Percentiles rank a stretch among this genome's conserved stretches.
These are phyloP conservation scores for Craterostigma plantagineum DNA, from an alignment of 257 asterid species.

Conservation along the genomic window DNA sequence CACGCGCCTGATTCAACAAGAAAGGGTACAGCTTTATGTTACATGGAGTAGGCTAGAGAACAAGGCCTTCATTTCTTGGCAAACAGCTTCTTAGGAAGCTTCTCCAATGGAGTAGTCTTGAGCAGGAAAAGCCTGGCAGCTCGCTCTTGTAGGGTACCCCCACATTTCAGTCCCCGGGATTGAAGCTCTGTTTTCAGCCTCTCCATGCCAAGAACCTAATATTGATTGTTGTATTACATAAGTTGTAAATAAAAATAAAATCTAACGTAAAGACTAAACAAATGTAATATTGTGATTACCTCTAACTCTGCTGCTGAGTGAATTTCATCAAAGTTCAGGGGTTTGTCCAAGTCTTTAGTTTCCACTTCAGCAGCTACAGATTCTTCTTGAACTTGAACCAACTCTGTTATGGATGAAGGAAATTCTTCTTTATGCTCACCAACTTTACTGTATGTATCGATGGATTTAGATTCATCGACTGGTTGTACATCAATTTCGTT, in stretches of 20 bases:
- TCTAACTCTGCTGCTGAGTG: constrained; percentile 38
- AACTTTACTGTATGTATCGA: no score
- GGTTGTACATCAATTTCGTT: no score
- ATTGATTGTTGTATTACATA: no score
- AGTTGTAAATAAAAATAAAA: no score
- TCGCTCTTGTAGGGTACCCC: constrained; percentile 82
- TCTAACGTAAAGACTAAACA: no score
- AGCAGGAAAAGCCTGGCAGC: constrained; percentile 60
- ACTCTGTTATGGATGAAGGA: no score
- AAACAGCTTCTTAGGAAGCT: constrained; percentile 70
- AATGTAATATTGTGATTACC: constrained; percentile 14
- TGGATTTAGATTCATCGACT: no score
- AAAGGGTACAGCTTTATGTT: no score
- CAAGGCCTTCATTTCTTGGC: constrained; percentile 48
- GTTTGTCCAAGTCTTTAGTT: constrained; percentile 15
- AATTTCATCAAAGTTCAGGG: constrained; percentile 32
- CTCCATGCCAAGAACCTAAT: constrained; percentile 65
- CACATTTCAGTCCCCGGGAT: constrained; percentile 59
- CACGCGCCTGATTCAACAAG: no score
- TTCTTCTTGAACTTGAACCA: constrained; percentile 6
- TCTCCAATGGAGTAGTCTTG: constrained; percentile 45
- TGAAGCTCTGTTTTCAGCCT: constrained; percentile 66
- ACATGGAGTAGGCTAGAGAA: no score
- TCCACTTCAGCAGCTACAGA: constrained; percentile 12
- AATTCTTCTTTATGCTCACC: no score